phyloP scores from a whole-genome alignment of 352 stramenopile species.

The Pythium volutum region DNA sequence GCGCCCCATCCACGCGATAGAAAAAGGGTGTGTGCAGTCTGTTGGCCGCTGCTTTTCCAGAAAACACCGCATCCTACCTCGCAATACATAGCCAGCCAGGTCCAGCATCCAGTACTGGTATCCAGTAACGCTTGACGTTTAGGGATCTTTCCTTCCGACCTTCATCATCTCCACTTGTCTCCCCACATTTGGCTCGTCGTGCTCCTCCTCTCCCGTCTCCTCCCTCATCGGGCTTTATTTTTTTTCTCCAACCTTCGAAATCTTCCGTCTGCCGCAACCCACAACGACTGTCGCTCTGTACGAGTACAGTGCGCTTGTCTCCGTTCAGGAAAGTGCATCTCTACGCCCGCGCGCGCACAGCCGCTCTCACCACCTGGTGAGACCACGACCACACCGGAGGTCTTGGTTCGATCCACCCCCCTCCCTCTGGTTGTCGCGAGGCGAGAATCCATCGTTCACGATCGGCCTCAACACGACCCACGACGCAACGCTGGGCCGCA shows the following conservation, averaged over 20 bases:
- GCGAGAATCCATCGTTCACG: conserved; percentile 2
- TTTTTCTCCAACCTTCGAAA: too few relatives aligned
- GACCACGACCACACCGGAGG: conserved; percentile 4
- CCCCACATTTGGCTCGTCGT: neutral
- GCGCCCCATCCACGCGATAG: conserved; percentile 5
- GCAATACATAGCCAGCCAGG: neutral
- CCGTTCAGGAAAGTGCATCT: neutral
- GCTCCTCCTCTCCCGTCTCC: too few relatives aligned
- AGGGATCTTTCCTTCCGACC: neutral
- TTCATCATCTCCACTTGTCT: neutral
- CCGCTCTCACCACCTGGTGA: conserved; percentile 10
- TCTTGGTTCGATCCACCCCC: neutral
- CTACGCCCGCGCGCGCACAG: neutral
- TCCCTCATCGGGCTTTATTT: too few relatives aligned
- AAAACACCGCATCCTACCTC: neutral
- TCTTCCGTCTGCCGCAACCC: too few relatives aligned
- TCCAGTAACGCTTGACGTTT: neutral
- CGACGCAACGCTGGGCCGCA: neutral
- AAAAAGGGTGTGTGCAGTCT: neutral
- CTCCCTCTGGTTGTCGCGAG: too few relatives aligned
- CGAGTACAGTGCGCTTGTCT: too few relatives aligned
- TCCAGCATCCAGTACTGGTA: neutral
- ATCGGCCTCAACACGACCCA: neutral
- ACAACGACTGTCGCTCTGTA: too few relatives aligned
- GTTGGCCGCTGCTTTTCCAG: too few relatives aligned